Evolutionary conservation across 2,329 filamentous ascomycete species (phyloP).

Genomic region (Trichoderma lentiforme): DNA sequence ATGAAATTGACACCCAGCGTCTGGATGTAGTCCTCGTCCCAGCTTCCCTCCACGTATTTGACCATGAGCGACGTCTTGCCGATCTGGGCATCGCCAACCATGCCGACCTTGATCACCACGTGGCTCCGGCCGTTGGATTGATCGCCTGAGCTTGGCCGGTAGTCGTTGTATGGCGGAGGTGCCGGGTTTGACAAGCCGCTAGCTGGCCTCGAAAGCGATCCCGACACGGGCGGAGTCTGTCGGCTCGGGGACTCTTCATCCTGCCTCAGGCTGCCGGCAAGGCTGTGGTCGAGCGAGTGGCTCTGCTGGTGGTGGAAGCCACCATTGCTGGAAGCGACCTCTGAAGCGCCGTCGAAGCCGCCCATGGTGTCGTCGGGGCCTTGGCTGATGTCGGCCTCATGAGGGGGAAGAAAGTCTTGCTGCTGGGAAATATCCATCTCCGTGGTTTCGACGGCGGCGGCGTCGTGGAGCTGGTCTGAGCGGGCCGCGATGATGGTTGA

Average conservation of each 20-base stretch:
- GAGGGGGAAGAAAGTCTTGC: constrained; percentile 9
- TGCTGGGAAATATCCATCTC: constrained; percentile 35
- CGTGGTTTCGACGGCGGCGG: constrained; percentile 49
- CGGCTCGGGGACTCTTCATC: constrained; percentile 43
- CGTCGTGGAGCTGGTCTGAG: constrained; percentile 24
- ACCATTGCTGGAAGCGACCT: constrained; percentile 37
- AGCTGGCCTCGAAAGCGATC: constrained; percentile 51
- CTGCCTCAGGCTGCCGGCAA: constrained; percentile 38
- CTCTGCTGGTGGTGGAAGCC: constrained; percentile 43
- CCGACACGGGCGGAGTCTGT: constrained; percentile 47
- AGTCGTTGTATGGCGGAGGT: constrained; percentile 43
- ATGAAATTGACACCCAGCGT: constrained; percentile 99
- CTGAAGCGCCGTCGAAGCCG: constrained; percentile 47
- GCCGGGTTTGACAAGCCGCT: constrained; percentile 51
- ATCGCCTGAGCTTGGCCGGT: constrained; percentile 40
- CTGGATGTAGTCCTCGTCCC: constrained; percentile 99
- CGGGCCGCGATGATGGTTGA: constrained; percentile 35
- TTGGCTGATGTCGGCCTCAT: constrained; percentile 3
- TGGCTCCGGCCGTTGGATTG: constrained; percentile 56
- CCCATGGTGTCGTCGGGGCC: constrained; percentile 46
- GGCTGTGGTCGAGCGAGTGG: constrained; percentile 49
- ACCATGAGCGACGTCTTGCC: constrained; percentile 99
- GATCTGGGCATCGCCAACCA: constrained; percentile 98
- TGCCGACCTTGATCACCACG: constrained; percentile 98
- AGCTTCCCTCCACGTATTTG: constrained; percentile 98